Percentiles rank a stretch among this genome's conserved stretches.
Evolutionary conservation across 2,329 filamentous ascomycete genomes (phyloP).

Genomic region (Botrytis squamosa): DNA sequence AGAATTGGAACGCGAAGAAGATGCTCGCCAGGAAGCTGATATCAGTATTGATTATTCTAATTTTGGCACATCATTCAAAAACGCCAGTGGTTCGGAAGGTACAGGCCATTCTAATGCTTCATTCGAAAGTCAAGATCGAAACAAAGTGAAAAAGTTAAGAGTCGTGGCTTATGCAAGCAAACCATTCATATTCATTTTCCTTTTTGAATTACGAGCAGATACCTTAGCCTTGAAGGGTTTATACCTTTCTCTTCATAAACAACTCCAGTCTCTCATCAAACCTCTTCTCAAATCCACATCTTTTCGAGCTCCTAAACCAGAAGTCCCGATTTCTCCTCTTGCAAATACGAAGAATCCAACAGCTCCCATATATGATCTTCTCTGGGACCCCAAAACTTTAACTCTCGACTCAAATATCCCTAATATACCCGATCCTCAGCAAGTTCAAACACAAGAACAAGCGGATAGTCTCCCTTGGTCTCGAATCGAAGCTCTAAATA

Average conservation of each 20-base stretch:
- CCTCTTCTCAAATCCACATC: slow-evolving; percentile 55
- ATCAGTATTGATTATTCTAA: slow-evolving; percentile 47
- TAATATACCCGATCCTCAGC: slow-evolving; percentile 56
- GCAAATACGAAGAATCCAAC: slow-evolving; percentile 24
- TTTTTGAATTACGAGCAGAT: slow-evolving; percentile 64
- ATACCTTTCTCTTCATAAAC: slow-evolving; percentile 60
- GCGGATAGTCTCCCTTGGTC: slow-evolving; percentile 49
- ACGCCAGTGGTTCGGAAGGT: slow-evolving; percentile 29
- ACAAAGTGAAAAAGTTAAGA: slow-evolving; percentile 57
- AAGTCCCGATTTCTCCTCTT: slow-evolving; percentile 23
- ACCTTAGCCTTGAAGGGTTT: slow-evolving; percentile 55
- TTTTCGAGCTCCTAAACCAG: slow-evolving; percentile 55
- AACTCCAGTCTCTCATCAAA: slow-evolving; percentile 58
- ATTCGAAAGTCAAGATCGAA: slow-evolving; percentile 51
- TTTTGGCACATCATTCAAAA: slow-evolving; percentile 20
- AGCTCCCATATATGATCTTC: slow-evolving; percentile 56
- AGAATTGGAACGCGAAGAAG: slow-evolving; percentile 52
- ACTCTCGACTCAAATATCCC: slow-evolving; percentile 64
- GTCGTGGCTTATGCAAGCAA: slow-evolving; percentile 71
- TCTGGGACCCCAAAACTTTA: slow-evolving; percentile 58
- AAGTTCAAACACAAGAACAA: slow-evolving; percentile 31
- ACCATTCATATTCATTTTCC: slow-evolving; percentile 75
- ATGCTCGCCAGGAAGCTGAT: slow-evolving; percentile 46
- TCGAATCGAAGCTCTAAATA: slow-evolving; percentile 61
- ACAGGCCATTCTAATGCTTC: slow-evolving; percentile 30